phyloP scores from a whole-genome alignment of 306 rosid genomes.

The Lupinus albus region DNA sequence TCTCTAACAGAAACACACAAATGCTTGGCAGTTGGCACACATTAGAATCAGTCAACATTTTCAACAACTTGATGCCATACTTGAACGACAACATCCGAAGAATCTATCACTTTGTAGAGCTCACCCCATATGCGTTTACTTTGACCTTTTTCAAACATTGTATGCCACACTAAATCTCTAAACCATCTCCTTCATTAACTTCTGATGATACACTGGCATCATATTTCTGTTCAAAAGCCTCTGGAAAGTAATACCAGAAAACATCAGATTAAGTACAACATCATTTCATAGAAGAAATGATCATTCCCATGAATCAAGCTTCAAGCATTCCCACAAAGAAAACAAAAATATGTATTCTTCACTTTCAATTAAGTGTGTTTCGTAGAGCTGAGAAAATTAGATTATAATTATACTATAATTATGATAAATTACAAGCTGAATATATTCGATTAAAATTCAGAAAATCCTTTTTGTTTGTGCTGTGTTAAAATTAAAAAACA shows the following conservation, averaged over 20 bases:
- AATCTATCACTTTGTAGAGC: constrained; percentile 97
- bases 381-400: no score
- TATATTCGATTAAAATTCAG: no score
- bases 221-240: constrained; percentile 69
- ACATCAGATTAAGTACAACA: constrained; percentile 5
- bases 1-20: neutral
- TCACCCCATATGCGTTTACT: constrained; percentile 99
- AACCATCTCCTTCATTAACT: constrained; percentile 68
- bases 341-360: constrained; percentile 9
- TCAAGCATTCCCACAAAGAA: constrained; percentile 27
- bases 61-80: constrained; percentile 44
- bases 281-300: neutral
- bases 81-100: constrained; percentile 98
- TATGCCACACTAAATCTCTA: constrained; percentile 88
- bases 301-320: constrained; percentile 22
- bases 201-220: constrained; percentile 51
- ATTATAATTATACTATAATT: no score
- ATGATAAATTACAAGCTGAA: no score
- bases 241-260: constrained; percentile 42
- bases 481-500: no score
- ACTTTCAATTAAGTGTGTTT: neutral
- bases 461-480: no score
- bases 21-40: neutral
- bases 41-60: constrained; percentile 2
- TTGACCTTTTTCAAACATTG: constrained; percentile 97